These are phyloP conservation scores for Ascomycota sp. DNA, from an alignment of 2,329 filamentous ascomycete species.

Conservation along the genomic window DNA sequence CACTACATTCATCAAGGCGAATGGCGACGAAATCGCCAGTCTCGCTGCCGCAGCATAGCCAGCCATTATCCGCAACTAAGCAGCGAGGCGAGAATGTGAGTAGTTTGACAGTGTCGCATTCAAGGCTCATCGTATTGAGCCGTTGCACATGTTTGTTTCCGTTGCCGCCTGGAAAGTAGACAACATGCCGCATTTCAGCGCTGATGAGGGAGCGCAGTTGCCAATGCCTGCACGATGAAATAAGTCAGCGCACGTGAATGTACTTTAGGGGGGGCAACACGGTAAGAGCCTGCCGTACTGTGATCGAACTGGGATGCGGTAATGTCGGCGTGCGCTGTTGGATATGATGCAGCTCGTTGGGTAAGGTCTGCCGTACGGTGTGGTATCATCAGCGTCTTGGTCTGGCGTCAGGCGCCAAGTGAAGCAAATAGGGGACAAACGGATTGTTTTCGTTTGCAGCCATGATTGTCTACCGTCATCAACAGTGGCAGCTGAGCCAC, in stretches of 20 bases:
- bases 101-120: conserved; percentile 52
- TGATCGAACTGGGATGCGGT: conserved; percentile 43
- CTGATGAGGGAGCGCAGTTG: conserved; percentile 82
- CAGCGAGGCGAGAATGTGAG: conserved; percentile 63
- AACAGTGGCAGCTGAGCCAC: conserved; percentile 1
- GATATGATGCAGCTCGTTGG: conserved; percentile 46
- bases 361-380: conserved; percentile 28
- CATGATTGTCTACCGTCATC: conserved; percentile 17
- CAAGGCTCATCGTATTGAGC: conserved; percentile 47
- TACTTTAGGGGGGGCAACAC: background rate
- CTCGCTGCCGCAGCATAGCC: conserved; percentile 80
- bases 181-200: conserved; percentile 49
- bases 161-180: conserved; percentile 68
- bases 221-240: conserved; percentile 41
- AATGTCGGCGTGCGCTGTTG: conserved; percentile 41
- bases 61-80: conserved; percentile 67
- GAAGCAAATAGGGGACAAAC: conserved; percentile 14
- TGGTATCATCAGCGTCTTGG: conserved; percentile 1
- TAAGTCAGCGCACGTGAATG: too few relatives aligned
- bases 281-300: conserved; percentile 26
- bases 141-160: conserved; percentile 45
- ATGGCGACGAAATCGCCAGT: conserved; percentile 74
- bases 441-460: conserved; percentile 32
- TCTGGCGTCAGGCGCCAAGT: background rate
- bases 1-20: conserved; percentile 27